phyloP scores from a whole-genome alignment of 768 basidiomycete genomes.

The Russula dissimulans region DNA sequence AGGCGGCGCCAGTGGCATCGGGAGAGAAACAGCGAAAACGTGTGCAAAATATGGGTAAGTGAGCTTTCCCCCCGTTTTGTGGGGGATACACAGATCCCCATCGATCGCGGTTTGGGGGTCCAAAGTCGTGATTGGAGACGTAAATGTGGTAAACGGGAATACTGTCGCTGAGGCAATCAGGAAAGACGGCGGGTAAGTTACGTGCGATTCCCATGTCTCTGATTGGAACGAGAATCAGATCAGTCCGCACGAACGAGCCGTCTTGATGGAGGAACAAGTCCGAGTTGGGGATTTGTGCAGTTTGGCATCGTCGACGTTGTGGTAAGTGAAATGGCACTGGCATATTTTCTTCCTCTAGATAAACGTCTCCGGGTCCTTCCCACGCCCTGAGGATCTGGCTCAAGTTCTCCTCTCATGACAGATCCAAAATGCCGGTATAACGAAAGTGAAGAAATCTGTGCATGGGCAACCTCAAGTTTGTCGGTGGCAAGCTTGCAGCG shows the following conservation, averaged over 20 bases:
- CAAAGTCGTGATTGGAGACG: conserved; percentile 44
- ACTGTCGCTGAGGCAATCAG: conserved; percentile 34
- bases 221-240: too few relatives aligned
- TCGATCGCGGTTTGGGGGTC: conserved; percentile 28
- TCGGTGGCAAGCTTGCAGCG: conserved; percentile 34
- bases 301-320: conserved; percentile 48
- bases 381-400: too few relatives aligned
- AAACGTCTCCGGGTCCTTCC: too few relatives aligned
- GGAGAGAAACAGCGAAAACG: too few relatives aligned
- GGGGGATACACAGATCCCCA: too few relatives aligned
- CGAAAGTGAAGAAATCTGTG: conserved; percentile 26
- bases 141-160: conserved; percentile 34
- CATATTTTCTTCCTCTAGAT: background rate
- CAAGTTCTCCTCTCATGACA: background rate
- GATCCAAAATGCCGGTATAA: conserved; percentile 19
- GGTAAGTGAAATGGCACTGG: conserved; percentile 24
- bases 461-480: conserved; percentile 5
- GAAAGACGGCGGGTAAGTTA: conserved; percentile 34
- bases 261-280: conserved; percentile 30
- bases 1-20: too few relatives aligned
- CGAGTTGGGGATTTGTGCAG: conserved; percentile 35
- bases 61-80: too few relatives aligned
- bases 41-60: too few relatives aligned
- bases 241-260: too few relatives aligned
- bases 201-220: conserved; percentile 8